These are phyloP conservation scores for Arthrobotrys conoides DNA, from an alignment of 2,329 filamentous ascomycete species.

Conservation along the genomic window DNA sequence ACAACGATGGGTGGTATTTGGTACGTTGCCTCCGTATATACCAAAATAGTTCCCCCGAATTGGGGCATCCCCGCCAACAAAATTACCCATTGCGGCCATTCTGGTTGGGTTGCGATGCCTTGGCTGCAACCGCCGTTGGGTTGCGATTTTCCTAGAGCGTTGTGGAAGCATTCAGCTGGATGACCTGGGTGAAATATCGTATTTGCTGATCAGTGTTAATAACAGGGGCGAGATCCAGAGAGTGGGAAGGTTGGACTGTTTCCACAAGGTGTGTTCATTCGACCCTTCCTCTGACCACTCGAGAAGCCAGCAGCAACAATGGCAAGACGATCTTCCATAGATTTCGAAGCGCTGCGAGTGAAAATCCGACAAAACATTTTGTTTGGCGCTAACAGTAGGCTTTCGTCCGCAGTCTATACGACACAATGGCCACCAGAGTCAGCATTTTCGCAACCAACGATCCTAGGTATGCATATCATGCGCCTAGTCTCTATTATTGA, in stretches of 20 bases:
- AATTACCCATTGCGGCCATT: slow-evolving; percentile 53
- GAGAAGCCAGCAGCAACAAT: slow-evolving; percentile 31
- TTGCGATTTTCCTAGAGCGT: slow-evolving; percentile 29
- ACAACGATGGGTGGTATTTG: slow-evolving; percentile 88
- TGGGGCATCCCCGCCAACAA: slow-evolving; percentile 46
- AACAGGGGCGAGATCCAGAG: slow-evolving; percentile 76
- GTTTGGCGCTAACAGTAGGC: slow-evolving; percentile 54
- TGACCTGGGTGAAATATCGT: slow-evolving; percentile 44
- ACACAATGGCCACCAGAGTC: slow-evolving; percentile 51
- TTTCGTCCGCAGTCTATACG: slow-evolving; percentile 56
- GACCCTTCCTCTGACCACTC: slow-evolving; percentile 33
- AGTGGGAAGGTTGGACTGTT: slow-evolving; percentile 84
- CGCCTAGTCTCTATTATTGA: not conserved
- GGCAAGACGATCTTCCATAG: slow-evolving; percentile 53
- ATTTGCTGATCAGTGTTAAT: slow-evolving; percentile 53
- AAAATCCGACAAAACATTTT: slow-evolving; percentile 58
- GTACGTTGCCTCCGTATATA: slow-evolving; percentile 64
- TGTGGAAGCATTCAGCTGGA: slow-evolving; percentile 29
- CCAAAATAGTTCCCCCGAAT: slow-evolving; percentile 42
- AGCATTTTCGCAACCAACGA: slow-evolving; percentile 17
- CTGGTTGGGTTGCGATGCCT: slow-evolving; percentile 46
- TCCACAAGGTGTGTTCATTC: slow-evolving; percentile 77
- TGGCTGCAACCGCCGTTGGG: slow-evolving; percentile 24
- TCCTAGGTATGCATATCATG: slow-evolving; percentile 30
- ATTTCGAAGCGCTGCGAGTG: slow-evolving; percentile 56